Percentiles rank a stretch among this genome's conserved stretches.
These are phyloP conservation scores for Sugiyamaella sp. DNA, from an alignment of 1,139 yeast genomes.

Conservation along the genomic window DNA sequence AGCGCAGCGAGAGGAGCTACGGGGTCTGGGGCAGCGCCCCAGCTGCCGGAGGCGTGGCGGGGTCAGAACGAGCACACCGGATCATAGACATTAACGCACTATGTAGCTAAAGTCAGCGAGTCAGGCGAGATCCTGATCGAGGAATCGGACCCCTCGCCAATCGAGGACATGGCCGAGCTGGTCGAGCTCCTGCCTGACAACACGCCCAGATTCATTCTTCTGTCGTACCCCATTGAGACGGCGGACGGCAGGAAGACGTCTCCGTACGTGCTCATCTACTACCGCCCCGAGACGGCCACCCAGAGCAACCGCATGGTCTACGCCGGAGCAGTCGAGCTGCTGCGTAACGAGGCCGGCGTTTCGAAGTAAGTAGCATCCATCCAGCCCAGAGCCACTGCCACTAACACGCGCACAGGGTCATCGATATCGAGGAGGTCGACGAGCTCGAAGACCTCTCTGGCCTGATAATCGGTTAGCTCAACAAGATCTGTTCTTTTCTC, in stretches of 20 bases:
- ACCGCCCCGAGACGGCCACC: conserved; percentile 83
- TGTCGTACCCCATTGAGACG: conserved; percentile 74
- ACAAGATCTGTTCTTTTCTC: not conserved
- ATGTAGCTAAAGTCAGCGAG: conserved; percentile 28
- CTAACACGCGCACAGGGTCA: conserved; percentile 29
- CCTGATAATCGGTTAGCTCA: conserved; percentile 18
- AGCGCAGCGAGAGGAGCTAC: not conserved
- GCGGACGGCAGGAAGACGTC: conserved; percentile 72
- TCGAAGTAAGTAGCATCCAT: conserved; percentile 50
- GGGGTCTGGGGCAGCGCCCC: conserved; percentile 1
- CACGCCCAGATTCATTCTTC: conserved; percentile 70
- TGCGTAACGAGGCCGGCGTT: conserved; percentile 78
- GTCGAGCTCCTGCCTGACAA: conserved; percentile 81
- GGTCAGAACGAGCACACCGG: not conserved
- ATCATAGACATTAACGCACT: not conserved
- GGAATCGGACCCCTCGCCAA: conserved; percentile 31
- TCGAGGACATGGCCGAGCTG: conserved; percentile 54
- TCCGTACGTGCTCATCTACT: conserved; percentile 79
- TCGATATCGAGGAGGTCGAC: conserved; percentile 40
- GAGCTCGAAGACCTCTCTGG: conserved; percentile 38
- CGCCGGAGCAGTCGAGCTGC: conserved; percentile 84
- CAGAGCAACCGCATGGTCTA: conserved; percentile 81
- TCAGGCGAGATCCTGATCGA: conserved; percentile 33
- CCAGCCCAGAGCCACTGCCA: not conserved
- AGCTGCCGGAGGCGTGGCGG: not conserved